phyloP scores from a whole-genome alignment of 164 flowering plant species.

The Kalanchoe fedtschenkoi region DNA sequence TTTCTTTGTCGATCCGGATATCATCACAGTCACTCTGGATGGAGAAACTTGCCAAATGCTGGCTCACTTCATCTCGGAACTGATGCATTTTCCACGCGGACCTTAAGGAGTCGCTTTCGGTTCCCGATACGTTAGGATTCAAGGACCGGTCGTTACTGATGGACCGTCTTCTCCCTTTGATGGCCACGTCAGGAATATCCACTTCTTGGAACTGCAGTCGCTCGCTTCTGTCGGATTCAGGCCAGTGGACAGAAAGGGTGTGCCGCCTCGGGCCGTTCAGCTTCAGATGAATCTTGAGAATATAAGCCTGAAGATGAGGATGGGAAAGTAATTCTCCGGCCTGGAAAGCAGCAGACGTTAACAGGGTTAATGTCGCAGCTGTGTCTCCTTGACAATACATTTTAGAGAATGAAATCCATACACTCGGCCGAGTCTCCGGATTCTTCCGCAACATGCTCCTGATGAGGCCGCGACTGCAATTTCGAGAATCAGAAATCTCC shows the following conservation, averaged over 20 bases:
- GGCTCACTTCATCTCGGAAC: constrained; percentile 21
- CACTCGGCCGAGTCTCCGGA: constrained; percentile 93
- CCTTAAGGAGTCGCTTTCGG: constrained; percentile 39
- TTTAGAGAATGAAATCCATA: constrained; percentile 24
- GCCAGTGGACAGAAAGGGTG: constrained; percentile 30
- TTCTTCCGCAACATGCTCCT: constrained; percentile 96
- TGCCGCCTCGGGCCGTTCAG: constrained; percentile 42
- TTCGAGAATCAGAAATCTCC: constrained; percentile 4
- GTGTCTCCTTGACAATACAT: background rate
- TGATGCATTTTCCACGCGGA: constrained; percentile 31
- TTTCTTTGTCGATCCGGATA: constrained; percentile 22
- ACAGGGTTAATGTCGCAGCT: background rate
- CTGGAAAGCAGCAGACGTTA: constrained; percentile 28
- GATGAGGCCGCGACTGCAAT: constrained; percentile 76
- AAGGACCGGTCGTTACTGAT: constrained; percentile 49
- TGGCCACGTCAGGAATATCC: constrained; percentile 20
- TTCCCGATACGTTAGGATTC: constrained; percentile 59
- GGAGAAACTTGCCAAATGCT: constrained; percentile 32
- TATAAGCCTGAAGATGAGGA: constrained; percentile 68
- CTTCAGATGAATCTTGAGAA: constrained; percentile 59
- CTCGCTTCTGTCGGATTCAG: constrained; percentile 30
- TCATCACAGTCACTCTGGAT: constrained; percentile 33
- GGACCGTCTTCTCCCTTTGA: constrained; percentile 32
- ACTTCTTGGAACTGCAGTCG: constrained; percentile 44
- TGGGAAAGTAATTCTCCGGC: constrained; percentile 83